A percentile compares a stretch with the other conserved stretches of the same genome.
Evolutionary conservation across 2,329 filamentous ascomycete species (phyloP).

Genomic region (Pestalotiopsis sp.): DNA sequence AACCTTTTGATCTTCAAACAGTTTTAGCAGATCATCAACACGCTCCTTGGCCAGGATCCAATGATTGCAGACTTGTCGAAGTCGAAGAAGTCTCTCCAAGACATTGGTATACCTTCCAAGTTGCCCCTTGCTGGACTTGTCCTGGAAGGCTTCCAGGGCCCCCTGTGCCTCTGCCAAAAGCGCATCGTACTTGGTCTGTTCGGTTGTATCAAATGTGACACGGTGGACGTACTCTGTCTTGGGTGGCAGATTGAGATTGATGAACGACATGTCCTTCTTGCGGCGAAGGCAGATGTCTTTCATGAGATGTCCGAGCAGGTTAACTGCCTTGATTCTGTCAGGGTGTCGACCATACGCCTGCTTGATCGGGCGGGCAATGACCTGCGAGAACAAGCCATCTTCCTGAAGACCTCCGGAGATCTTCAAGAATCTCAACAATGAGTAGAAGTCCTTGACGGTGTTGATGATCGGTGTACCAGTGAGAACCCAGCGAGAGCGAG

Average conservation of each 20-base stretch:
- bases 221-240: slow-evolving; percentile 78
- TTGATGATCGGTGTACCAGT: slow-evolving; percentile 86
- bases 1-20: slow-evolving; percentile 66
- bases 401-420: slow-evolving; percentile 76
- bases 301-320: slow-evolving; percentile 74
- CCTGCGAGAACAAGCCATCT: slow-evolving; percentile 70
- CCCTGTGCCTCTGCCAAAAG: slow-evolving; percentile 75
- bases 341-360: slow-evolving; percentile 10
- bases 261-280: slow-evolving; percentile 85
- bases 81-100: slow-evolving; percentile 77
- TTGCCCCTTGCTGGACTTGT: slow-evolving; percentile 39
- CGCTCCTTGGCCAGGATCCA: slow-evolving; percentile 80
- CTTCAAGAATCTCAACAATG: slow-evolving; percentile 73
- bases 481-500: slow-evolving; percentile 75
- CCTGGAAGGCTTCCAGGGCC: slow-evolving; percentile 61
- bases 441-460: slow-evolving; percentile 77
- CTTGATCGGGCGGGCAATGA: slow-evolving; percentile 61
- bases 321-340: slow-evolving; percentile 44
- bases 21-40: slow-evolving; percentile 68
- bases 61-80: slow-evolving; percentile 86
- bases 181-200: slow-evolving; percentile 75
- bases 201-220: slow-evolving; percentile 71
- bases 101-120: slow-evolving; percentile 69
- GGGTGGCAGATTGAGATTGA: slow-evolving; percentile 76
- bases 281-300: slow-evolving; percentile 77